These are phyloP conservation scores for Erysiphe pulchra DNA, from an alignment of 2,329 filamentous ascomycete genomes.

Conservation along the genomic window DNA sequence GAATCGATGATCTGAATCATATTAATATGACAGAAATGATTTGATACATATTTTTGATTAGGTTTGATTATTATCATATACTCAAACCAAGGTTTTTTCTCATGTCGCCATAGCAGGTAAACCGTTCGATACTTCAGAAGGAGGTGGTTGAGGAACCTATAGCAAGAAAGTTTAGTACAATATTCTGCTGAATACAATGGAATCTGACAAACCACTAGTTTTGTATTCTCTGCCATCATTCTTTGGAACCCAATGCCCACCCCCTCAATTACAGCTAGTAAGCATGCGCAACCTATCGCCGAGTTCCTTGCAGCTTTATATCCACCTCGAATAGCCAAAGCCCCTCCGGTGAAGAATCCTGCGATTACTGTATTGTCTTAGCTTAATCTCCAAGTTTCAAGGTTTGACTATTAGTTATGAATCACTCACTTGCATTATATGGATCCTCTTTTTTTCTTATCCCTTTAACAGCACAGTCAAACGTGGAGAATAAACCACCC, in stretches of 20 bases:
- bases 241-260: slow-evolving; percentile 89
- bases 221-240: slow-evolving; percentile 77
- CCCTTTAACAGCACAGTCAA: slow-evolving; percentile 91
- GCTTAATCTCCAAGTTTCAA: too few species aligned
- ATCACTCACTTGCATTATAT: slow-evolving; percentile 55
- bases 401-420: not conserved
- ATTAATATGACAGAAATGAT: too few species aligned
- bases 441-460: slow-evolving; percentile 90
- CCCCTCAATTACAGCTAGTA: slow-evolving; percentile 89
- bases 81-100: too few species aligned
- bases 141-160: slow-evolving; percentile 11
- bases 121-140: slow-evolving; percentile 10
- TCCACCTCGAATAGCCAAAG: slow-evolving; percentile 75
- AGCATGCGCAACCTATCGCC: slow-evolving; percentile 82
- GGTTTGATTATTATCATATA: too few species aligned
- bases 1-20: too few species aligned
- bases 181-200: not conserved
- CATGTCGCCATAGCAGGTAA: slow-evolving; percentile 10
- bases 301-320: slow-evolving; percentile 81
- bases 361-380: slow-evolving; percentile 36
- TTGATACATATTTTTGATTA: too few species aligned
- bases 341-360: slow-evolving; percentile 86
- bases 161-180: slow-evolving; percentile 1
- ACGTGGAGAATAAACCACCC: slow-evolving; percentile 88
- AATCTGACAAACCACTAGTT: slow-evolving; percentile 36